Percentiles rank a stretch among this genome's conserved stretches.
Conservation (phyloP, 331 rosid genomes). For the Pyracantha coccinea region DNA sequence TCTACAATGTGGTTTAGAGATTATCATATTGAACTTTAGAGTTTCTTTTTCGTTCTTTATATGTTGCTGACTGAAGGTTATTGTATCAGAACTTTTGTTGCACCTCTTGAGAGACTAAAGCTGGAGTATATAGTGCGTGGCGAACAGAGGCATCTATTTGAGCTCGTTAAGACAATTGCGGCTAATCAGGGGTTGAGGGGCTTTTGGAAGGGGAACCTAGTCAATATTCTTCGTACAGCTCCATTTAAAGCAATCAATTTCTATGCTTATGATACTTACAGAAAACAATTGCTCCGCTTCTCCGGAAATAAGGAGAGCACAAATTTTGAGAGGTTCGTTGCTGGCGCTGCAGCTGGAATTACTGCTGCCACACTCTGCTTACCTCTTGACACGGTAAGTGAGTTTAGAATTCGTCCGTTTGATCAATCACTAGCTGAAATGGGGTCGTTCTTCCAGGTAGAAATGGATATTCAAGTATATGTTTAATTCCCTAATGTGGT, state of each 20-base stretch:
- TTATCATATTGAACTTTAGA: neutral
- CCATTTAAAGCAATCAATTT: conserved; percentile 93
- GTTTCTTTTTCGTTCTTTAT: neutral
- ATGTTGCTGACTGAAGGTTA: neutral
- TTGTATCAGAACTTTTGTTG: conserved; percentile 74
- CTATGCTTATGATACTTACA: conserved; percentile 84
- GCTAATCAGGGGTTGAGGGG: conserved; percentile 85
- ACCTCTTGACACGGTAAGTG: conserved; percentile 93
- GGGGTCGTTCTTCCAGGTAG: neutral
- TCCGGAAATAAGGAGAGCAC: conserved; percentile 73
- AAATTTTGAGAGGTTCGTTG: conserved; percentile 85
- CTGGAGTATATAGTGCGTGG: conserved; percentile 90
- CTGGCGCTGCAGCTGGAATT: conserved; percentile 95
- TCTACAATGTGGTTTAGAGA: neutral
- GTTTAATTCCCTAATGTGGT: neutral
- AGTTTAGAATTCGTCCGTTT: neutral
- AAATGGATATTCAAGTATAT: neutral
- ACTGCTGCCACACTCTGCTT: conserved; percentile 79
- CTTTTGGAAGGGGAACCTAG: conserved; percentile 92
- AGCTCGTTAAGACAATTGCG: conserved; percentile 58
- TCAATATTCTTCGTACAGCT: conserved; percentile 88
- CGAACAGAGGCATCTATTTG: conserved; percentile 58
- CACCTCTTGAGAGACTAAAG: conserved; percentile 97
- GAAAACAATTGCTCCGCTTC: conserved; percentile 69
- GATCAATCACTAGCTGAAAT: neutral